A percentile compares a stretch with the other conserved stretches of the same genome.
phyloP scores from a whole-genome alignment of 2,329 filamentous ascomycete species.

The Colletotrichum liaoningense region DNA sequence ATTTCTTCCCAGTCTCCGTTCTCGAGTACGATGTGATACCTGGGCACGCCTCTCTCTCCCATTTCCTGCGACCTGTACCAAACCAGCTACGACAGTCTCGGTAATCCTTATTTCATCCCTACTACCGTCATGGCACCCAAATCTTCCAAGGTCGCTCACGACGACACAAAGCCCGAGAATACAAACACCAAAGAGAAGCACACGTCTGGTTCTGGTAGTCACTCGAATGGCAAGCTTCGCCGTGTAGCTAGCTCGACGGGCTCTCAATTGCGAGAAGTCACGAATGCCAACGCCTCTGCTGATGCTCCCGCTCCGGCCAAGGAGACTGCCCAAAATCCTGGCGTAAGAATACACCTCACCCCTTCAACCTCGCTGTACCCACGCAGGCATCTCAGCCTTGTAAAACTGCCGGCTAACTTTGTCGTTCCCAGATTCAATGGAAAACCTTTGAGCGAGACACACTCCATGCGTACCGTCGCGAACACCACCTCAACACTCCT shows the following conservation, averaged over 20 bases:
- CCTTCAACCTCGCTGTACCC: neutral
- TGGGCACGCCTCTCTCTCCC: slow-evolving; percentile 51
- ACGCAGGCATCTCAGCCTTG: slow-evolving; percentile 6
- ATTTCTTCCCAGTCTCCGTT: neutral
- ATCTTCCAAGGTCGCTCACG: slow-evolving; percentile 53
- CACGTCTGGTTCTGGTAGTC: slow-evolving; percentile 45
- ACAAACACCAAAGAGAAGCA: slow-evolving; percentile 58
- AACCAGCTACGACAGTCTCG: slow-evolving; percentile 15
- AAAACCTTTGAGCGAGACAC: slow-evolving; percentile 73
- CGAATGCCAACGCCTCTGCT: slow-evolving; percentile 43
- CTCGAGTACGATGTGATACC: slow-evolving; percentile 31
- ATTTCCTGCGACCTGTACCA: slow-evolving; percentile 59
- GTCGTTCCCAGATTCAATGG: slow-evolving; percentile 68
- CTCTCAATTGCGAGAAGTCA: slow-evolving; percentile 37
- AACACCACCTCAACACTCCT: slow-evolving; percentile 77
- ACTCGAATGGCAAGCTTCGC: slow-evolving; percentile 65
- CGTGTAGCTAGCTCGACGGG: slow-evolving; percentile 65
- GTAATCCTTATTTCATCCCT: neutral
- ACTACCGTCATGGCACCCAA: slow-evolving; percentile 57
- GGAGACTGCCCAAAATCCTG: slow-evolving; percentile 26
- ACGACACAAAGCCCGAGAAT: slow-evolving; percentile 58
- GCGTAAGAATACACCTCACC: slow-evolving; percentile 26
- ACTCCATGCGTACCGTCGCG: slow-evolving; percentile 80
- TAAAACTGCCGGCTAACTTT: slow-evolving; percentile 13
- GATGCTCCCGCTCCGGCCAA: slow-evolving; percentile 38